phyloP scores from a whole-genome alignment of 176 grass and related monocot genomes.

The Cenchrus fungigraminus region DNA sequence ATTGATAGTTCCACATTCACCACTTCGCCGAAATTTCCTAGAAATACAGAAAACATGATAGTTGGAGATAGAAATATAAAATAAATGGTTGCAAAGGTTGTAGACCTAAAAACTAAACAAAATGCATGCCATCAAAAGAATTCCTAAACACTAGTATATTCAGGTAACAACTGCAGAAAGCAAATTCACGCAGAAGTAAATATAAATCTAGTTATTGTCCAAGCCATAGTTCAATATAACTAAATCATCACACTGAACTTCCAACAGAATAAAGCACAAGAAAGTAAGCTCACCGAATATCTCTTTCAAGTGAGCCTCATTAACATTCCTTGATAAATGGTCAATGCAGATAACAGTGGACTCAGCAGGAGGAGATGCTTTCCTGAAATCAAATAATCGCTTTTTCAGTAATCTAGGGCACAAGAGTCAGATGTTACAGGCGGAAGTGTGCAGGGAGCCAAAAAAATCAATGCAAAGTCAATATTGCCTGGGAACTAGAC shows the following conservation, averaged over 20 bases:
- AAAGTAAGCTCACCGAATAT: conserved; percentile 80
- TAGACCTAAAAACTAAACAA: background rate
- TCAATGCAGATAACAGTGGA: conserved; percentile 93
- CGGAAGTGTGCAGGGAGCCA: background rate
- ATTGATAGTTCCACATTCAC: conserved; percentile 95
- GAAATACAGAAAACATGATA: conserved; percentile 28
- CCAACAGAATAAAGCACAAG: conserved; percentile 1
- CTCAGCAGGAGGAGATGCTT: conserved; percentile 73
- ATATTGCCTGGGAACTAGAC: background rate
- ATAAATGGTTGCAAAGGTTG: background rate
- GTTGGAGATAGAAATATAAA: background rate
- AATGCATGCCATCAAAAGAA: background rate
- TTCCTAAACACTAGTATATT: background rate
- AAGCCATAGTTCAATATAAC: background rate
- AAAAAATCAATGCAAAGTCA: background rate
- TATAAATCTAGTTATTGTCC: background rate
- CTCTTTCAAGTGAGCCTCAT: conserved; percentile 96
- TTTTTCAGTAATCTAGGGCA: conserved; percentile 14
- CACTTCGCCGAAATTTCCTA: conserved; percentile 86
- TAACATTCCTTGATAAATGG: conserved; percentile 95
- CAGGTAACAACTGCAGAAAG: background rate
- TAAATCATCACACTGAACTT: conserved; percentile 18
- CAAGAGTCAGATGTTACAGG: background rate
- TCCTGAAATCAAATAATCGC: conserved; percentile 68
- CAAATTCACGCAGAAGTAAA: background rate